A percentile compares a stretch with the other conserved stretches of the same genome.
Conservation (phyloP, 2,329 filamentous ascomycete species). For the Cytospora schulzeri region DNA sequence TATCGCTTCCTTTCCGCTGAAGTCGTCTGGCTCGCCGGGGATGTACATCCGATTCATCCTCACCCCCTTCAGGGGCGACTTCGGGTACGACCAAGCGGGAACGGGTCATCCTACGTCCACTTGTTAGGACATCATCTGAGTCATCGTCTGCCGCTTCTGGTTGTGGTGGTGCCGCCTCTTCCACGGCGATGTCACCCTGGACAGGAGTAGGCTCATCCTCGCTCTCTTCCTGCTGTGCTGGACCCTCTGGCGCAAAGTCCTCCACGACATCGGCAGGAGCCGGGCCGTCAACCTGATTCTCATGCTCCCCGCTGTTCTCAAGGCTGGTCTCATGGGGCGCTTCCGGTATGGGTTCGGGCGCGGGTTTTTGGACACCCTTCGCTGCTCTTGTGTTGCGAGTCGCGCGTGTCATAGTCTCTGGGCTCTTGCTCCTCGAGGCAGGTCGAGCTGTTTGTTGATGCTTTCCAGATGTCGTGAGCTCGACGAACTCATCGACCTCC, state of each 20-base stretch:
- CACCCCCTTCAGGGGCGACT: slow-evolving; percentile 32
- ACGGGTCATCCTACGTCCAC: slow-evolving; percentile 23
- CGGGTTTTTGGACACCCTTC: slow-evolving; percentile 54
- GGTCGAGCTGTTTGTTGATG: slow-evolving; percentile 53
- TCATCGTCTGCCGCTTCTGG: slow-evolving; percentile 36
- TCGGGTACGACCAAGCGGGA: slow-evolving; percentile 32
- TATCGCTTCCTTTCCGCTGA: slow-evolving; percentile 30
- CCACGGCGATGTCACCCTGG: slow-evolving; percentile 26
- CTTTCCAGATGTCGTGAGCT: slow-evolving; percentile 63
- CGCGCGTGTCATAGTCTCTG: slow-evolving; percentile 50
- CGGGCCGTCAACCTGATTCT: slow-evolving; percentile 33
- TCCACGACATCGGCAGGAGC: slow-evolving; percentile 29
- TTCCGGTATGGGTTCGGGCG: slow-evolving; percentile 52
- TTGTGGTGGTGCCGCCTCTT: slow-evolving; percentile 36
- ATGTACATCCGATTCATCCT: slow-evolving; percentile 28
- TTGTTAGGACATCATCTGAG: slow-evolving; percentile 41
- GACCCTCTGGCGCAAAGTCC: slow-evolving; percentile 24
- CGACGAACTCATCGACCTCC: slow-evolving; percentile 58
- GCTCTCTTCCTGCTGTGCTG: slow-evolving; percentile 28
- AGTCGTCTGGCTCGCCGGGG: slow-evolving; percentile 22
- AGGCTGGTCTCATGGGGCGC: slow-evolving; percentile 53
- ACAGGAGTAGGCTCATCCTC: slow-evolving; percentile 30
- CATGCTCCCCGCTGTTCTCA: slow-evolving; percentile 28
- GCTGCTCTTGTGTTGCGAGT: slow-evolving; percentile 50
- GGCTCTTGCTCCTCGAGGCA: slow-evolving; percentile 58